These are phyloP conservation scores for thale cress (Arabidopsis thaliana) DNA, from an alignment of 345 rosid genomes.

Conservation along the genomic window DNA sequence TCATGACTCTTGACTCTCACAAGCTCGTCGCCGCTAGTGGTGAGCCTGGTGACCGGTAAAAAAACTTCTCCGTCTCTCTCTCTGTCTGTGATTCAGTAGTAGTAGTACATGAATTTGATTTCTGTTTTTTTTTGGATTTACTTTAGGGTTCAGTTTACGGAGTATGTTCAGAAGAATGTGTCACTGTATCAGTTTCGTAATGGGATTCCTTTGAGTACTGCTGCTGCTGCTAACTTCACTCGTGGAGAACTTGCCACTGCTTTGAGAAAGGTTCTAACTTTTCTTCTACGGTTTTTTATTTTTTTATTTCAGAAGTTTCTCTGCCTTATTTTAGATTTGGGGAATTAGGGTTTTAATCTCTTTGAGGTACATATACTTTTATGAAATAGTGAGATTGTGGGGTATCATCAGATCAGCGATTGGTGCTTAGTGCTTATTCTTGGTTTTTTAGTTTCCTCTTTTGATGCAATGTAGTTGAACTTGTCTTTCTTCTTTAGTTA, in stretches of 20 bases:
- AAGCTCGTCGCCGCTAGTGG: constrained; percentile 97
- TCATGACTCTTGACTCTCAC: constrained; percentile 94
- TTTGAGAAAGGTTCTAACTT: constrained; percentile 66
- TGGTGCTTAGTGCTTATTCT: constrained; percentile 11
- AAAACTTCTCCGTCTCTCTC: background rate
- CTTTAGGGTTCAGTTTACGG: constrained; percentile 93
- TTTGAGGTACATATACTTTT: background rate
- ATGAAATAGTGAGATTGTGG: constrained; percentile 1
- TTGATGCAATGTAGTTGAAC: background rate
- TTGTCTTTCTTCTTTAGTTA: background rate
- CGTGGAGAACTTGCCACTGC: constrained; percentile 97
- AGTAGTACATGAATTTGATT: background rate
- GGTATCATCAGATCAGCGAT: background rate
- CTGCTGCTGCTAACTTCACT: constrained; percentile 91
- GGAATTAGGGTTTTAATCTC: background rate
- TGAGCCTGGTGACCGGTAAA: constrained; percentile 91
- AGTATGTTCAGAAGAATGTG: constrained; percentile 96
- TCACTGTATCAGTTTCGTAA: constrained; percentile 88
- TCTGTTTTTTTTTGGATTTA: background rate
- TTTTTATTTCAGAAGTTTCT: too few species aligned
- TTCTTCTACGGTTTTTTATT: too few species aligned
- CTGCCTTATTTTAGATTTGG: background rate
- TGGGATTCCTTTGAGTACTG: constrained; percentile 89
- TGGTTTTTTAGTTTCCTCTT: background rate
- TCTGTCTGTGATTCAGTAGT: background rate